Base-by-base conservation (phyloP, 805 yeast species). In the Saccharomycopsis guyanensis region DNA sequence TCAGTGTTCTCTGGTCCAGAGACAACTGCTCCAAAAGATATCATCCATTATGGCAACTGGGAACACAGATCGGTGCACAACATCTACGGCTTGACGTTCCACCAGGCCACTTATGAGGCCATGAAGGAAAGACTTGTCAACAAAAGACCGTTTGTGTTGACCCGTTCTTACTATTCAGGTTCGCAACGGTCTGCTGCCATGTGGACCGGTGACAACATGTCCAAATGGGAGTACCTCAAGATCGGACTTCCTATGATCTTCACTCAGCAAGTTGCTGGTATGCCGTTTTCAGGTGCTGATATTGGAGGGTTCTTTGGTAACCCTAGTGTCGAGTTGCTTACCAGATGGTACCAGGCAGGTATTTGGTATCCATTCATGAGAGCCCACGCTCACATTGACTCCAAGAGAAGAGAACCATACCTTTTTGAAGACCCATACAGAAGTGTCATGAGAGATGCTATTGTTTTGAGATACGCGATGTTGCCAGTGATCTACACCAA, bases 141-240 rank as follows among this genome's bases (percentile, higher is more conserved):
- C 18, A 71, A 77, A 46, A 73, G 98, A 49, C 98, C 98, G 6
- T 93, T 93, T 57, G 66, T 91, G 12, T 70, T 93, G 39, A 87
- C 98, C 0, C 71, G 98, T 52, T 72, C 97, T 0, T 91, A 76
- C 61, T 93, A 72, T 60, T 75, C 97, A 0, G 98, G 98, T 0
- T 86, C 96, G 2, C 97, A 93, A 64, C 72, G 89, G 55, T 71
- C 93, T 0, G 80, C 93, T 0, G 96, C 97, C 0, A 82, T 85
- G 77, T 93, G 98, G 99, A 87, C 96, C 0, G 99, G 99, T 38
- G 99, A 93, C 62, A 93, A 91, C 62, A 82, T 78, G 74, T 86
- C 96, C 2, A 81, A 74, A 54, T 93, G 98, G 98, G 93, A 82
- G 52, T 84, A 87, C 57, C 69, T 93, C 51, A 71, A 73, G 55